Percentiles rank a stretch among this genome's conserved stretches.
phyloP scores from a whole-genome alignment of 1,284 basidiomycete genomes.

The Pseudozyma pruni region DNA sequence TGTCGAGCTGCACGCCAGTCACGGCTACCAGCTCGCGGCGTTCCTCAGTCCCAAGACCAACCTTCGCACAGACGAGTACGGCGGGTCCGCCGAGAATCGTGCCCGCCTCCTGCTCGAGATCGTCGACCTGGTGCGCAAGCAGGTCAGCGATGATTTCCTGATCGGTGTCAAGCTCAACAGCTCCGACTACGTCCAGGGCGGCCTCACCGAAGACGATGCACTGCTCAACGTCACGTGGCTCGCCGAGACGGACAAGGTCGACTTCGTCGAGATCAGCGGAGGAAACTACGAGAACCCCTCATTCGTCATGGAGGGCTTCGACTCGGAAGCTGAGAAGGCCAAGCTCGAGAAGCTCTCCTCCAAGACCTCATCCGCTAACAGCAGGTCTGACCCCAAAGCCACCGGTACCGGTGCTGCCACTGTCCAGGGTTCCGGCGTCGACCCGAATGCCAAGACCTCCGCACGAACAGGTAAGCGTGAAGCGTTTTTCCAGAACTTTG shows the following conservation, averaged over 20 bases:
- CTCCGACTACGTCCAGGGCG: conserved; percentile 79
- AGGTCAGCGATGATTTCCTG: conserved; percentile 75
- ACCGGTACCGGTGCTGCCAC: conserved; percentile 16
- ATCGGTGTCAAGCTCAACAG: conserved; percentile 85
- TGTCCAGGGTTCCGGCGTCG: conserved; percentile 27
- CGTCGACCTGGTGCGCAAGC: conserved; percentile 74
- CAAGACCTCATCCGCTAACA: conserved; percentile 12
- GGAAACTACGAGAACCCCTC: conserved; percentile 84
- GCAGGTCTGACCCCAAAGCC: conserved; percentile 11
- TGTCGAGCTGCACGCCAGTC: conserved; percentile 85
- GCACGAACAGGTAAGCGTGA: conserved; percentile 69
- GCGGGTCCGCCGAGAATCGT: conserved; percentile 69
- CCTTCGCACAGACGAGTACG: conserved; percentile 75
- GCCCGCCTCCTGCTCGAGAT: conserved; percentile 75
- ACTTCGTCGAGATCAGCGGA: conserved; percentile 87
- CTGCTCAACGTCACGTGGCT: conserved; percentile 76
- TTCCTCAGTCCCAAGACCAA: conserved; percentile 85
- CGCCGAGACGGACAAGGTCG: conserved; percentile 75
- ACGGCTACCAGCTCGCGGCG: conserved; percentile 85
- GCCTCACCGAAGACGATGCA: conserved; percentile 72
- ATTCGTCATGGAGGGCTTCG: conserved; percentile 66
- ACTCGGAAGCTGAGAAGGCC: conserved; percentile 56
- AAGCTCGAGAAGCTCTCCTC: conserved; percentile 36
- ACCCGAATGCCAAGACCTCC: conserved; percentile 28
- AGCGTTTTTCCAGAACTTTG: conserved; percentile 69